These are phyloP conservation scores for Luffa aegyptiaca DNA, from an alignment of 306 rosid species.

Conservation along the genomic window DNA sequence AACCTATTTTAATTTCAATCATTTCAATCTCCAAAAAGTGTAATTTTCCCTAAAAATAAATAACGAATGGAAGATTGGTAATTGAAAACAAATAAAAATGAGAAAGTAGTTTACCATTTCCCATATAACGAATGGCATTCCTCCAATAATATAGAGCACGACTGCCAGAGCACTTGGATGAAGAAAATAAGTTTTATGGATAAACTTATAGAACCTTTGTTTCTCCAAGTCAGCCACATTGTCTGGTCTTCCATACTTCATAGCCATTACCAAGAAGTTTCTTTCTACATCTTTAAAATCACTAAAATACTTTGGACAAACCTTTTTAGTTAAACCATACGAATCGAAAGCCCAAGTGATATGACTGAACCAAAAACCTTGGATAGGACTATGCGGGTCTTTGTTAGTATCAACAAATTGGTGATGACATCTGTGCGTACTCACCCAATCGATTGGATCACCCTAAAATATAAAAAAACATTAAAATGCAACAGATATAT, in stretches of 20 bases:
- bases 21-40: too few relatives aligned
- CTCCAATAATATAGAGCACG: constrained; percentile 56
- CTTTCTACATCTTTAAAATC: not conserved
- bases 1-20: too few relatives aligned
- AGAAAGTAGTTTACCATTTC: constrained; percentile 47
- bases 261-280: not conserved
- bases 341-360: constrained; percentile 75
- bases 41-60: too few relatives aligned
- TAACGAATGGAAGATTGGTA: too few relatives aligned
- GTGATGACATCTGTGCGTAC: constrained; percentile 85
- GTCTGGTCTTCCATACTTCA: constrained; percentile 30
- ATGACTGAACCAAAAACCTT: constrained; percentile 91
- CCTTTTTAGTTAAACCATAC: constrained; percentile 35
- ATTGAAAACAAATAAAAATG: too few relatives aligned
- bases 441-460: constrained; percentile 85
- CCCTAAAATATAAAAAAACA: constrained; percentile 31
- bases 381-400: constrained; percentile 84
- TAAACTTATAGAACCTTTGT: constrained; percentile 57
- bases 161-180: constrained; percentile 61
- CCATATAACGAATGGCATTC: constrained; percentile 77
- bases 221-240: constrained; percentile 69
- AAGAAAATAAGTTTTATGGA: constrained; percentile 43
- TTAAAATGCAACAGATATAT: too few relatives aligned
- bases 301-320: constrained; percentile 8
- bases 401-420: constrained; percentile 71